Evolutionary conservation across 257 asterid species (phyloP).

Genomic region (Solanum gracilifrons): DNA sequence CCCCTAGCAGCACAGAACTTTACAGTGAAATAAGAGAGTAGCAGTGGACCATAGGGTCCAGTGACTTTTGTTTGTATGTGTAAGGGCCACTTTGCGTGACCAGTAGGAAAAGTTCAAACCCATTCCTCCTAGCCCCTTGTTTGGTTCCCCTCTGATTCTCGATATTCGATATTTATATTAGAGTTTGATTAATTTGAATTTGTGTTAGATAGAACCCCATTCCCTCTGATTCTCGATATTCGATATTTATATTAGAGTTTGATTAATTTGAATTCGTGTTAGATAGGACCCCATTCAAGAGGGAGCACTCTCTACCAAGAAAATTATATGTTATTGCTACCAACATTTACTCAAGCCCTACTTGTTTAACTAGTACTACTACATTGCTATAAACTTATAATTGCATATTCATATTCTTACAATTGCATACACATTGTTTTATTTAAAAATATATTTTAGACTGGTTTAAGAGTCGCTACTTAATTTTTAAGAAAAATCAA

Average conservation of each 20-base stretch:
- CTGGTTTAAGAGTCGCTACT: too few relatives aligned
- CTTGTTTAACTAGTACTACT: background rate
- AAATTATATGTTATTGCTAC: background rate
- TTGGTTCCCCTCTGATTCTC: background rate
- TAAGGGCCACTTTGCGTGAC: background rate
- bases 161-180: too few relatives aligned
- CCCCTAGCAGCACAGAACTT: background rate
- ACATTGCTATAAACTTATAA: background rate
- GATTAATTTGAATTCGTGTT: too few relatives aligned
- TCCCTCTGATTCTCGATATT: background rate
- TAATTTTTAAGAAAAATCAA: too few relatives aligned
- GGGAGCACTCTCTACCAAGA: too few relatives aligned
- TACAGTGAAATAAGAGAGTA: background rate
- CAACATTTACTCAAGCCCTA: background rate
- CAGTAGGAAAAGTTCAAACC: background rate
- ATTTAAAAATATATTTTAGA: too few relatives aligned
- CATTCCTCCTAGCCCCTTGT: background rate
- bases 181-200: accelerated
- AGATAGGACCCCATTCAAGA: accelerated
- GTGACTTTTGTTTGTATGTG: background rate
- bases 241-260: too few relatives aligned
- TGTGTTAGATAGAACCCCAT: accelerated
- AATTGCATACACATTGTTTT: too few relatives aligned
- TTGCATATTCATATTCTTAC: too few relatives aligned
- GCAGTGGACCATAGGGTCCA: background rate